phyloP scores from a whole-genome alignment of 2,329 filamentous ascomycete genomes.

The Leptoxyphium fumago region DNA sequence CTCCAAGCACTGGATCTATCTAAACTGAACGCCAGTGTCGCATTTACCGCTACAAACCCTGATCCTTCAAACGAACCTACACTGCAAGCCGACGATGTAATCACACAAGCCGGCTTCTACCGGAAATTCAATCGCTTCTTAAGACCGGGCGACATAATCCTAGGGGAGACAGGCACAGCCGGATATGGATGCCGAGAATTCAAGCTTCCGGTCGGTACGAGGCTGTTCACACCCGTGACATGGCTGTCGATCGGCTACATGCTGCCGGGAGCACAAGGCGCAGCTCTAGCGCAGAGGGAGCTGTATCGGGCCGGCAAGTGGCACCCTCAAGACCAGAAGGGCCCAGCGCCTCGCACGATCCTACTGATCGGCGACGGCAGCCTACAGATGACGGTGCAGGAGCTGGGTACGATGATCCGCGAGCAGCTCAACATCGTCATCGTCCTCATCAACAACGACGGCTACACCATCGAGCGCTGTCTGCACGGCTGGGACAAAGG shows the following conservation, averaged over 20 bases:
- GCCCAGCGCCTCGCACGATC: slow-evolving; percentile 45
- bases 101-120: slow-evolving; percentile 66
- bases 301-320: slow-evolving; percentile 12
- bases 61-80: background rate
- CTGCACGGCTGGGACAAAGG: slow-evolving; percentile 51
- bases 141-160: slow-evolving; percentile 55
- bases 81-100: slow-evolving; percentile 22
- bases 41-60: background rate
- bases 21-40: background rate
- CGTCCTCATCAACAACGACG: slow-evolving; percentile 71
- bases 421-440: slow-evolving; percentile 55
- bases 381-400: slow-evolving; percentile 72
- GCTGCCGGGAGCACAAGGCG: slow-evolving; percentile 48
- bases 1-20: slow-evolving; percentile 34
- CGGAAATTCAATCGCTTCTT: slow-evolving; percentile 60
- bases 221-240: slow-evolving; percentile 64
- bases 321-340: slow-evolving; percentile 5
- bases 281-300: slow-evolving; percentile 62
- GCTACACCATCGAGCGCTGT: slow-evolving; percentile 77
- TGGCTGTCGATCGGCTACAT: slow-evolving; percentile 55
- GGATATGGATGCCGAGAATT: slow-evolving; percentile 85
- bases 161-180: slow-evolving; percentile 77
- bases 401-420: slow-evolving; percentile 70
- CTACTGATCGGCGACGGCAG: slow-evolving; percentile 83
- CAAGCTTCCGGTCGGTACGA: slow-evolving; percentile 62